Base-by-base conservation (phyloP, 495 filamentous ascomycete species). In the Lophiostoma macrostomum region DNA sequence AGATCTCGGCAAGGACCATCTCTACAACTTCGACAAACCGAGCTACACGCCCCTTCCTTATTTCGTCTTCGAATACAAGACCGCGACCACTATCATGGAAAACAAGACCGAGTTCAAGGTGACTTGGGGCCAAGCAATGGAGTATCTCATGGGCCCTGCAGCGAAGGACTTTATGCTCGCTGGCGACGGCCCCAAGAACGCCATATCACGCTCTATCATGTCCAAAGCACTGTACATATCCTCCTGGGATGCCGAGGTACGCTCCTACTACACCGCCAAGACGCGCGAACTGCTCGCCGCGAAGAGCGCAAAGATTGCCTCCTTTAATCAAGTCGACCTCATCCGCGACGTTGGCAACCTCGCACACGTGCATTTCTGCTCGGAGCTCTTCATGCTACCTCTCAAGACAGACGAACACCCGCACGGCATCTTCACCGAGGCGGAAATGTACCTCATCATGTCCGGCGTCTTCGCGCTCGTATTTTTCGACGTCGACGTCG, bases 401-500 rank as follows among this genome's bases (percentile, higher is more conserved):
- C 52, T 87, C 28, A 83, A 81, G 52, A 81, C 77, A 4, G 75
- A 81, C 6, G 73, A 76, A n/a, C 80, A 81, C 39, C 80, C 78
- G 0, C 60, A 63, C 42, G 82, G 80, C 20, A 60, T 79, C 6
- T 81, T 84, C 54, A 75, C 74, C 5, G 78, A 80, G 52, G 56
- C 67, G 6, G 77, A 87, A 45, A 63, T 89, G 11, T 86, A 86
- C 63, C 60, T 74, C 24, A 68, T 81, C 39, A 67, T 85, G 63
- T 70, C 77, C 4, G 68, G 80, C 32, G 73, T 87, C 30, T 84
- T 81, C 60, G 74, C 74, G 18, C 80, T 75, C 56, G 77, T 85
- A 39, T 83, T 86, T 60, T 83, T 83, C 37, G 82, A 87, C 58
- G 71, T 73, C 19, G 85, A 89, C 58, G 72, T 78, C n/a, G 76